Evolutionary conservation across 768 basidiomycete genomes (phyloP).

Genomic region (Podaxis sp.): DNA sequence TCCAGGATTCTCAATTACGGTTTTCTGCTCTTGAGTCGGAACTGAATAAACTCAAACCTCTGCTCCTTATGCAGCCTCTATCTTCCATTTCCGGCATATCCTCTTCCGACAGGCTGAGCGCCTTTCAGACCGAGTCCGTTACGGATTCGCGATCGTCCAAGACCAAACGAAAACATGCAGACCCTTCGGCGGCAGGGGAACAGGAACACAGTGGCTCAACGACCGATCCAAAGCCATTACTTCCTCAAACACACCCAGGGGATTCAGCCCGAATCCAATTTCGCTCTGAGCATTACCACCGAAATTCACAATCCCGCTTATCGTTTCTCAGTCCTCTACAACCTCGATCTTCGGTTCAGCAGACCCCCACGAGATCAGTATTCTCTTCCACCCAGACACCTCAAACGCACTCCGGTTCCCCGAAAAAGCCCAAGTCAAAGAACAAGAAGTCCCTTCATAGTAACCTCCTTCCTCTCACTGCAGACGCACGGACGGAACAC

Average conservation of each 20-base stretch:
- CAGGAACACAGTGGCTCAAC: background rate
- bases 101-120: background rate
- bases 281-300: constrained; percentile 5
- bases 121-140: background rate
- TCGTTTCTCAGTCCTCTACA: constrained; percentile 5
- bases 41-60: constrained; percentile 60
- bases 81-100: constrained; percentile 16
- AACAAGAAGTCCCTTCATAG: constrained; percentile 14
- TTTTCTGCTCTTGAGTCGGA: constrained; percentile 60
- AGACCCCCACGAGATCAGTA: constrained; percentile 8
- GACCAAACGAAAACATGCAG: constrained; percentile 22
- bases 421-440: constrained; percentile 16
- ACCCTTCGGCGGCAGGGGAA: background rate
- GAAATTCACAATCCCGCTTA: background rate
- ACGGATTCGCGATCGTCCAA: constrained; percentile 13
- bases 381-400: constrained; percentile 17
- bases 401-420: constrained; percentile 12
- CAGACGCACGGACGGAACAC: constrained; percentile 73
- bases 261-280: background rate
- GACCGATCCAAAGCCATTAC: background rate
- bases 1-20: constrained; percentile 55
- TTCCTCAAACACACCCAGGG: background rate
- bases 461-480: constrained; percentile 29
- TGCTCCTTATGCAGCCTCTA: constrained; percentile 64
- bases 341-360: background rate